Base-by-base conservation (phyloP, 2,329 filamentous ascomycete species). In the Graphilbum ipis-grandicollis region DNA sequence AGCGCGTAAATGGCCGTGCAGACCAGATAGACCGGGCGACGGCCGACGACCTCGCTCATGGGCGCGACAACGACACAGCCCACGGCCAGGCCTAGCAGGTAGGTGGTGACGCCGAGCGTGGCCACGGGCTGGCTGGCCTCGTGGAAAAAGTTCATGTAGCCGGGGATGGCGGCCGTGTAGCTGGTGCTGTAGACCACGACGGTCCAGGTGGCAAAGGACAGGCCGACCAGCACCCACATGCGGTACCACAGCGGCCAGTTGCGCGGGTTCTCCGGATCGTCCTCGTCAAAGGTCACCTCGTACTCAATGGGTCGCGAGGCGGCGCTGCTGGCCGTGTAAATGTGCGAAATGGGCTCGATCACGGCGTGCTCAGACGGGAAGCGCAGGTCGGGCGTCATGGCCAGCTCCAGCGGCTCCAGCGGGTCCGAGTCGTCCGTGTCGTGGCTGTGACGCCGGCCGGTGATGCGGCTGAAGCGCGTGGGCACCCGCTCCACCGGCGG, bases 11-110 rank as follows among this genome's bases (percentile, higher is more conserved):
- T 47, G 1, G 61, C 52, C 48, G 83, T 57, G 42, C 72, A 72
- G 25, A 68, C 57, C 1, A 80, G 54, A 47, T 83, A 85, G 5
- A 86, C 71, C 6, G 65, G 66, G 33, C 69, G 56, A 6, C 76
- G 60, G 1, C 75, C 75, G 38, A 71, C 77, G 50, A 80, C 64
- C 53, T 81, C 76, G 43, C 65, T 71, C 35, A 85, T 55, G 0
- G 81, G 81, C 2, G 81, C 81, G 23, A 84, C 62, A n/a, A 86
- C 54, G 40, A 86, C 58, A 23, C 69, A 73, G 1, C 80, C 81
- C 1, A 65, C 50, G 1, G 79, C 79, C 25, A 86, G 62, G 5
- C 81, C 81, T 23, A 80, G 48, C 10, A 86, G 62, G 48, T 86
- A 88, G 0, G 75, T 74, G 0, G 80, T 86, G 17, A 86, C 61